These are phyloP conservation scores for Sporisorium scitamineum DNA, from an alignment of 1,284 basidiomycete species.

Conservation along the genomic window DNA sequence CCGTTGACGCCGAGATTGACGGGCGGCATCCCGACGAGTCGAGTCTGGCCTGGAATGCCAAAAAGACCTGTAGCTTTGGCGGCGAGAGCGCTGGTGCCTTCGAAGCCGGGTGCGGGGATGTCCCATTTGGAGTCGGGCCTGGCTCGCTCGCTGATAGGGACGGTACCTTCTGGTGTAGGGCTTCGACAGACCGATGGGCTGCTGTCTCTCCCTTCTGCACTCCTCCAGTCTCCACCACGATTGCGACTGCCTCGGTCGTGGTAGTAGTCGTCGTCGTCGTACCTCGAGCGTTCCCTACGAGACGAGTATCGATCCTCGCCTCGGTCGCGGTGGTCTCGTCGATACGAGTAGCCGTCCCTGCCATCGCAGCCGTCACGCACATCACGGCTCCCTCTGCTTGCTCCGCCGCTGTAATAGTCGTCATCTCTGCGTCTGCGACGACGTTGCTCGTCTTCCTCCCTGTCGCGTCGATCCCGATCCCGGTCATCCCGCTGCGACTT, in stretches of 20 bases:
- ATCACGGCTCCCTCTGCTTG: constrained; percentile 26
- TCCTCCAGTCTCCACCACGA: constrained; percentile 69
- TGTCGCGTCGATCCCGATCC: constrained; percentile 47
- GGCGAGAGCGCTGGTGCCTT: constrained; percentile 91
- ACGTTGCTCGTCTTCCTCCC: constrained; percentile 53
- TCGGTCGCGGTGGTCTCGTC: constrained; percentile 27
- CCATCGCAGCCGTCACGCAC: constrained; percentile 16
- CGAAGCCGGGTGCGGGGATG: constrained; percentile 92
- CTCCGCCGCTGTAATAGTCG: constrained; percentile 42
- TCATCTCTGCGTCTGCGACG: constrained; percentile 48
- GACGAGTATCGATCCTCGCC: constrained; percentile 37
- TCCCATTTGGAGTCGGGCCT: constrained; percentile 94
- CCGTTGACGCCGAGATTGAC: constrained; percentile 45
- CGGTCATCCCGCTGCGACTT: constrained; percentile 41
- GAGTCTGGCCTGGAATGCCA: constrained; percentile 89
- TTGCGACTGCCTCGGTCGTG: constrained; percentile 71
- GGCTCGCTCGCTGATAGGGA: constrained; percentile 85
- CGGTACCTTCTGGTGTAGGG: constrained; percentile 87
- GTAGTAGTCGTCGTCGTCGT: constrained; percentile 49
- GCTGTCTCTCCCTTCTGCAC: constrained; percentile 42
- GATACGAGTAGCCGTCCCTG: constrained; percentile 22
- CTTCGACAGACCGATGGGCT: constrained; percentile 82
- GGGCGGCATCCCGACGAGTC: constrained; percentile 75
- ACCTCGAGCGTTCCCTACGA: constrained; percentile 35
- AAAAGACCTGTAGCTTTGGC: constrained; percentile 97